These are phyloP conservation scores for Chloropicon primus DNA, from an alignment of 139 green algal genomes.

Conservation along the genomic window DNA sequence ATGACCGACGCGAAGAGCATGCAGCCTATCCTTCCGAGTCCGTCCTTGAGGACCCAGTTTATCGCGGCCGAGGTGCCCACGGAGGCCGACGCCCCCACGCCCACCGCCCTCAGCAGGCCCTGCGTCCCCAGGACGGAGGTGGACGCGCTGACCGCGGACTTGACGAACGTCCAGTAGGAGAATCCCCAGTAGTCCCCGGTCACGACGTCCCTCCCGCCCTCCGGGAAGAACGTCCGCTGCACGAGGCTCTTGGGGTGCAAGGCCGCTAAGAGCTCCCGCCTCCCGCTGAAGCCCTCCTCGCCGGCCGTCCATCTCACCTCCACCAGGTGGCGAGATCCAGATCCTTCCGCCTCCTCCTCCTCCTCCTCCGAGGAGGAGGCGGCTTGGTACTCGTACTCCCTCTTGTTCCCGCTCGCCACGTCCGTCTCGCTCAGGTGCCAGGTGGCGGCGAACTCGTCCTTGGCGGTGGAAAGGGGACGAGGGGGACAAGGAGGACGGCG, in stretches of 20 bases:
- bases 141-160: not conserved
- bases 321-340: too few species aligned
- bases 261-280: too few species aligned
- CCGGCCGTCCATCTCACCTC: too few species aligned
- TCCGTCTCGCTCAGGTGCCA: too few species aligned
- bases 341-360: too few species aligned
- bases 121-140: slow-evolving; percentile 5
- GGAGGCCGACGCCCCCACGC: not conserved
- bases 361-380: too few species aligned
- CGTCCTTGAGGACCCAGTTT: slow-evolving; percentile 14
- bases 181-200: slow-evolving; percentile 9
- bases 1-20: slow-evolving; percentile 3
- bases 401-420: too few species aligned
- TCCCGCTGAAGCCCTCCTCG: too few species aligned
- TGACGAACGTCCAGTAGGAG: not conserved
- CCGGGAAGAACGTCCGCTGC: not conserved
- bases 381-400: too few species aligned
- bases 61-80: slow-evolving; percentile 2
- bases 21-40: slow-evolving; percentile 7
- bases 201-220: not conserved
- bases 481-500: too few species aligned
- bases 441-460: too few species aligned
- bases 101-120: slow-evolving; percentile 2
- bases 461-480: too few species aligned
- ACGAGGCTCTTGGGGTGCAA: not conserved